Percentiles rank a stretch among this genome's conserved stretches.
Evolutionary conservation across 2,329 filamentous ascomycete genomes (phyloP).

Genomic region (Talaromyces sp.): DNA sequence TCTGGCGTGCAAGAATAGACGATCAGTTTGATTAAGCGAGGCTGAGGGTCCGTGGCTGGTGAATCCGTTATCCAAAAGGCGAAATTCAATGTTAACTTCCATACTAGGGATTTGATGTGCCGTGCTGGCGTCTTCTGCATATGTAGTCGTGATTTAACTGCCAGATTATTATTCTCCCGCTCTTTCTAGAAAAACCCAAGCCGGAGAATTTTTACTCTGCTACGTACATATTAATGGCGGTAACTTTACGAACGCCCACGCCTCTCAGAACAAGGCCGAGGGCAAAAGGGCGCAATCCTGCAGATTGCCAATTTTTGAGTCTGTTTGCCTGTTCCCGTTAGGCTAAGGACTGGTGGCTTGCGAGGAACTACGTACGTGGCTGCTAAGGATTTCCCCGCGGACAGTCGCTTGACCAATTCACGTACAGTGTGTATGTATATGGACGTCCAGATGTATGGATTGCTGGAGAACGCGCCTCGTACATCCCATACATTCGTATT

Average conservation of each 20-base stretch:
- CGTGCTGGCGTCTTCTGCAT: neutral
- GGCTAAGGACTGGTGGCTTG: neutral
- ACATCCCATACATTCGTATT: too few species aligned
- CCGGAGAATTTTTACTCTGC: neutral
- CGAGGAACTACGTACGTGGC: slow-evolving; percentile 2
- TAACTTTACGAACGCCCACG: too few species aligned
- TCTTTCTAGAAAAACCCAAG: slow-evolving; percentile 8
- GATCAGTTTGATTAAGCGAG: neutral
- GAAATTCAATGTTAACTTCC: neutral
- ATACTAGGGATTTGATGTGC: neutral
- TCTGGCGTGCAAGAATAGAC: neutral
- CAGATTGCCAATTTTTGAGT: slow-evolving; percentile 1
- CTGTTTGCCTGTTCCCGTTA: neutral
- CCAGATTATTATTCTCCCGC: neutral
- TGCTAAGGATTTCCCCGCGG: neutral
- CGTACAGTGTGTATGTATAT: neutral
- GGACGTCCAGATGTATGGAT: neutral
- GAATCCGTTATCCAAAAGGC: neutral
- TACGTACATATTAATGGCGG: too few species aligned
- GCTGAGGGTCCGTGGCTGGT: neutral
- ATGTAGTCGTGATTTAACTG: too few species aligned
- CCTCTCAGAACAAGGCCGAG: neutral
- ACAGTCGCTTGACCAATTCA: neutral
- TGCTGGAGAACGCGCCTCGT: neutral
- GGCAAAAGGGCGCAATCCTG: neutral